These are phyloP conservation scores for Bauhinia variegata DNA, from an alignment of 306 rosid genomes.

Conservation along the genomic window DNA sequence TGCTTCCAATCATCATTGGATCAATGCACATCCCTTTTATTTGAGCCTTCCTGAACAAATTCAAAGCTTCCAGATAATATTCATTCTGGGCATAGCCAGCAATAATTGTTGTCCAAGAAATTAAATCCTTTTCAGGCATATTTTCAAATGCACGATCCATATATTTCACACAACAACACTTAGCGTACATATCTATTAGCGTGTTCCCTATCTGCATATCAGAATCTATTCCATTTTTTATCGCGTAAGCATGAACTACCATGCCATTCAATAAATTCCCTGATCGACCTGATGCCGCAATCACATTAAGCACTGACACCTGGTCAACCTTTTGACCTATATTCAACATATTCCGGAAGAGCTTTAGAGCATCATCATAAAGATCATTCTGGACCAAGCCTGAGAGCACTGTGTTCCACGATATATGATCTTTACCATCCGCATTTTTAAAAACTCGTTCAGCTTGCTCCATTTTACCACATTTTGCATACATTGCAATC, in stretches of 20 bases:
- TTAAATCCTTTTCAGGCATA: constrained; percentile 53
- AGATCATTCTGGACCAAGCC: constrained; percentile 66
- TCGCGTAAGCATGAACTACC: constrained; percentile 72
- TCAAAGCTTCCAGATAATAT: constrained; percentile 47
- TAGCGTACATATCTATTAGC: constrained; percentile 71
- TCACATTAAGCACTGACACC: constrained; percentile 59
- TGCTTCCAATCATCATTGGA: constrained; percentile 71
- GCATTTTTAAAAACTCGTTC: constrained; percentile 46
- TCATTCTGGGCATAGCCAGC: constrained; percentile 71
- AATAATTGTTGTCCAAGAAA: constrained; percentile 77
- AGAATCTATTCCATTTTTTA: constrained; percentile 58
- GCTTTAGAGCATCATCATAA: constrained; percentile 48
- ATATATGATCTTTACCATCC: constrained; percentile 57
- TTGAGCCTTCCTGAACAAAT: constrained; percentile 52
- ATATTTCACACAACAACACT: constrained; percentile 53
- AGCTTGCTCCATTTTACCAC: constrained; percentile 56
- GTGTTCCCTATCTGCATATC: constrained; percentile 67
- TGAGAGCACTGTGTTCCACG: constrained; percentile 73
- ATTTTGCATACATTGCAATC: constrained; percentile 69
- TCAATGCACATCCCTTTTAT: constrained; percentile 49
- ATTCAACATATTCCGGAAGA: constrained; percentile 54
- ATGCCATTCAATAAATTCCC: constrained; percentile 57
- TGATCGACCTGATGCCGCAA: constrained; percentile 60
- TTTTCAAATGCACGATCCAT: constrained; percentile 57
- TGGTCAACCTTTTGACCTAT: constrained; percentile 56